phyloP scores from a whole-genome alignment of 2,329 filamentous ascomycete species.

The Fusarium globosum region DNA sequence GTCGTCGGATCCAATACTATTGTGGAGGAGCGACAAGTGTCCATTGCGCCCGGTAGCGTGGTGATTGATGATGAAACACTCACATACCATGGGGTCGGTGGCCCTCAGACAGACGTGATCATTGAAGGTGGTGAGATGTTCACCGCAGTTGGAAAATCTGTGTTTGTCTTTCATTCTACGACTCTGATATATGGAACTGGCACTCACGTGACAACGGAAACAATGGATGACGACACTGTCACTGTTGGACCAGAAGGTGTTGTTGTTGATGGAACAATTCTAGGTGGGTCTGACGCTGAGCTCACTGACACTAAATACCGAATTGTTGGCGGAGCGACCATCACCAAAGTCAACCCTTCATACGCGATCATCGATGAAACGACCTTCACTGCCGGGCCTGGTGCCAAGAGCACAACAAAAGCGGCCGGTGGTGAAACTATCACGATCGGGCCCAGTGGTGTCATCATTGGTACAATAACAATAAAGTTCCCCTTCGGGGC shows the following conservation, averaged over 20 bases:
- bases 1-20: conserved; percentile 49
- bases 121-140: conserved; percentile 62
- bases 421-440: conserved; percentile 62
- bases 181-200: conserved; percentile 59
- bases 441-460: conserved; percentile 62
- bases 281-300: conserved; percentile 56
- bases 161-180: conserved; percentile 55
- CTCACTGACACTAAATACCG: conserved; percentile 55
- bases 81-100: conserved; percentile 47
- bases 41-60: conserved; percentile 50
- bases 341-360: conserved; percentile 61
- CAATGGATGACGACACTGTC: conserved; percentile 63
- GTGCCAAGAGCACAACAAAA: conserved; percentile 56
- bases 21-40: conserved; percentile 49
- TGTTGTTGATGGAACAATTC: conserved; percentile 52
- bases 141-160: conserved; percentile 55
- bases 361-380: conserved; percentile 61
- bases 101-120: conserved; percentile 55
- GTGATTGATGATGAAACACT: conserved; percentile 53
- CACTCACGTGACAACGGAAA: conserved; percentile 49
- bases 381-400: conserved; percentile 64
- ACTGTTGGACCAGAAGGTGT: conserved; percentile 61
- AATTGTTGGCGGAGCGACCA: conserved; percentile 64
- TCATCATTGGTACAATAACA: conserved; percentile 60
- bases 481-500: conserved; percentile 59